These are phyloP conservation scores for Thraustotheca clavata DNA, from an alignment of 352 stramenopile genomes.

Conservation along the genomic window DNA sequence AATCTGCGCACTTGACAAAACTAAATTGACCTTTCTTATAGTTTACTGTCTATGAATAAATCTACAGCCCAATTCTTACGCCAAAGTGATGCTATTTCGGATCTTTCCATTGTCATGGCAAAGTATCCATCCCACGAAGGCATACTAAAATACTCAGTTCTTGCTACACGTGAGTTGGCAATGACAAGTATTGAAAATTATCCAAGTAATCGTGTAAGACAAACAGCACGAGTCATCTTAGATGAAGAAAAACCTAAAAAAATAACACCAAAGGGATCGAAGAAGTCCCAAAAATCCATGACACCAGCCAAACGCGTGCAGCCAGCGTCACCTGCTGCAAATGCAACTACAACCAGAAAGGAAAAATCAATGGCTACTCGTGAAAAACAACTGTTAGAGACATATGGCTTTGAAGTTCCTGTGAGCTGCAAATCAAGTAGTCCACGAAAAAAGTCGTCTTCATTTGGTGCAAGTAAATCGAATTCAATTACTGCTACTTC, in stretches of 20 bases:
- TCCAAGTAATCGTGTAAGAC: conserved; percentile 47
- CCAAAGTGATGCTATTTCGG: conserved; percentile 43
- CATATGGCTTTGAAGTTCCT: conserved; percentile 17
- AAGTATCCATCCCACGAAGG: conserved; percentile 66
- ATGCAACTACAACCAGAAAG: conserved; percentile 1
- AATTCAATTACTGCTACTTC: too few relatives aligned
- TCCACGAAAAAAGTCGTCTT: not conserved
- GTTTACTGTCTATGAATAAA: conserved; percentile 19
- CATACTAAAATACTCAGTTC: conserved; percentile 56
- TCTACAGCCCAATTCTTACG: conserved; percentile 32
- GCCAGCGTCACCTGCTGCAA: too few relatives aligned
- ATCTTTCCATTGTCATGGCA: conserved; percentile 60
- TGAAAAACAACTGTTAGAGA: conserved; percentile 15
- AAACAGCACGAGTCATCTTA: conserved; percentile 56
- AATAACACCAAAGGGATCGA: not conserved
- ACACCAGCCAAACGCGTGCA: too few relatives aligned
- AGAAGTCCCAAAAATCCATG: conserved; percentile 1
- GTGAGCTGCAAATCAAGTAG: too few relatives aligned
- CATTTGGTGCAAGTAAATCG: too few relatives aligned
- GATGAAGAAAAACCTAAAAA: conserved; percentile 32
- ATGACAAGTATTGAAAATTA: conserved; percentile 47
- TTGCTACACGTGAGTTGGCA: conserved; percentile 46
- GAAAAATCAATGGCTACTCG: not conserved
- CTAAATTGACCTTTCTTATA: not conserved
- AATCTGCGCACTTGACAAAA: not conserved